phyloP scores from a whole-genome alignment of 2,329 filamentous ascomycete species.

The Cytospora piceae region DNA sequence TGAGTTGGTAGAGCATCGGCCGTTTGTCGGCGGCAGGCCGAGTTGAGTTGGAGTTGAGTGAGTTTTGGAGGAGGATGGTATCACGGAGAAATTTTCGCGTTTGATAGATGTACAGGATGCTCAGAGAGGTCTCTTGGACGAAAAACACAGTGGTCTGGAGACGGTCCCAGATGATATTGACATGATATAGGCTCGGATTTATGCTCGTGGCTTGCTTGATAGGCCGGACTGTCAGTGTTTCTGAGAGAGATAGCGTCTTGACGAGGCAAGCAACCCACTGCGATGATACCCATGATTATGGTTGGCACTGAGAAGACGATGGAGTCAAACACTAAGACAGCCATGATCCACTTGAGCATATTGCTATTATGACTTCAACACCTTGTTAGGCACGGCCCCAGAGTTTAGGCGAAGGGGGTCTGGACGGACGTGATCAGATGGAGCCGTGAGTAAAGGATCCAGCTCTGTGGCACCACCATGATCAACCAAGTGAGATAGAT shows the following conservation, averaged over 20 bases:
- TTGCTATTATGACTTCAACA: neutral
- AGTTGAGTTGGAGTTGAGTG: slow-evolving; percentile 3
- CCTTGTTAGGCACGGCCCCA: neutral
- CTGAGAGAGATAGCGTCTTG: neutral
- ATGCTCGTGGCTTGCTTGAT: slow-evolving; percentile 31
- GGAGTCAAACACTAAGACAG: slow-evolving; percentile 36
- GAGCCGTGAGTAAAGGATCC: slow-evolving; percentile 40
- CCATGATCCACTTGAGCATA: slow-evolving; percentile 34
- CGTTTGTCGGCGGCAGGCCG: slow-evolving; percentile 16
- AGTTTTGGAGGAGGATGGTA: slow-evolving; percentile 24
- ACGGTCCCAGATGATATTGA: slow-evolving; percentile 38
- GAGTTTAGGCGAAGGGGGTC: neutral
- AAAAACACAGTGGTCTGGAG: slow-evolving; percentile 41
- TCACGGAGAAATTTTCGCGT: slow-evolving; percentile 33
- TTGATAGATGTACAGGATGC: slow-evolving; percentile 39
- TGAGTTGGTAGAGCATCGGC: slow-evolving; percentile 39
- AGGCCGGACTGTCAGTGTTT: neutral
- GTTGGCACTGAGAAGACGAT: slow-evolving; percentile 38
- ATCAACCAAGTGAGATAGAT: slow-evolving; percentile 40
- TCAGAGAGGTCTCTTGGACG: slow-evolving; percentile 39
- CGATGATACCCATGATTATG: slow-evolving; percentile 36
- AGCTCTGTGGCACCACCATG: slow-evolving; percentile 41
- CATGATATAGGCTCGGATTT: slow-evolving; percentile 33
- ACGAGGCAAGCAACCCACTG: slow-evolving; percentile 34
- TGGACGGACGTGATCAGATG: slow-evolving; percentile 37